Base-by-base conservation (phyloP, 2,329 filamentous ascomycete species). In the Trichoderma citrinoviride region DNA sequence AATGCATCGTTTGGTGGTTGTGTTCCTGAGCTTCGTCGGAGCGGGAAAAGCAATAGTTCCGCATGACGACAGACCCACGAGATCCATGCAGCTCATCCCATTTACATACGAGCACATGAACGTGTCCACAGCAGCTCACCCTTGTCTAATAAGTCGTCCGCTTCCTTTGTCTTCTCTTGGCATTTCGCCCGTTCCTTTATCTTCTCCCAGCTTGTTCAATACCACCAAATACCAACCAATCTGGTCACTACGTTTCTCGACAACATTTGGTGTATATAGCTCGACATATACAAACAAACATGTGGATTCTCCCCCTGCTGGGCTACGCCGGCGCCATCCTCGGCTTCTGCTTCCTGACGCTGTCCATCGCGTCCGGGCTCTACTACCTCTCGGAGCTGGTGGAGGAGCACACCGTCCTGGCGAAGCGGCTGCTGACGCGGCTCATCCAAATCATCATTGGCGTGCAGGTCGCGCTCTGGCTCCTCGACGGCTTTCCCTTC, bases 331-430 rank as follows among this genome's bases (percentile, higher is more conserved):
- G 95, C 73, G 87, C 96, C 70, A 80, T 93, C 68, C 81, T 97
- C 67, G 94, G 94, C 76, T 99, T 99, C 81, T 87, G 87, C 73
- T 98, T 99, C 79, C 82, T 99, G 70, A 98, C 95, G 21, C 84
- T 99, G 67, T 93, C 94, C 64, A 98, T 99, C 74, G 95, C 95
- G 44, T 97, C 93, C n/a, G 95, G 95, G 43, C 87, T 99, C 27
- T 99, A 99, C 81, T 99, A 99, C 77, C 89, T 99, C 61, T 97
- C 94, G 25, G 95, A 99, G 77, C 88, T 98, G 15, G 95, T 99
- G 67, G 95, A 99, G 79, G 95, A 99, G 77, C 94, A 99, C 75
- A 97, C 94, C 4, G 94, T 98, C 12, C 79, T 96, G 68, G 91
- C 93, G 14, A 96, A 96, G 76, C 91, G 90, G 65, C 81, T 97